Evolutionary conservation across 176 grass and related monocot species (phyloP).

Genomic region (Oryza nivara): DNA sequence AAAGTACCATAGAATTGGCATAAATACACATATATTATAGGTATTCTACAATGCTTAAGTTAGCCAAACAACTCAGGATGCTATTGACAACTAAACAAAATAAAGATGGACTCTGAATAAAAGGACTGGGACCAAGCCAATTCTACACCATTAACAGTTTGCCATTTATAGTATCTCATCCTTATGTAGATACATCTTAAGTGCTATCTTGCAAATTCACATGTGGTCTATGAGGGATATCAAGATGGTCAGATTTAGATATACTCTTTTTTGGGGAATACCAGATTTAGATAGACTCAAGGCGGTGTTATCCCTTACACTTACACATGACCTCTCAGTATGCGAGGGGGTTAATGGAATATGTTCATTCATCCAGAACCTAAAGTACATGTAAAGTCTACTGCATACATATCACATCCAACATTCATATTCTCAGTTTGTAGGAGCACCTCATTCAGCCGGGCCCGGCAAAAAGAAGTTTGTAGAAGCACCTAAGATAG

Average conservation of each 20-base stretch:
- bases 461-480: neutral
- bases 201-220: neutral
- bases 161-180: neutral
- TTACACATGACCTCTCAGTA: neutral
- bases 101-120: neutral
- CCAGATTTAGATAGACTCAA: neutral
- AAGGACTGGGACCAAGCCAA: neutral
- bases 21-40: neutral
- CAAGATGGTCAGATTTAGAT: neutral
- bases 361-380: neutral
- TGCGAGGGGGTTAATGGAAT: neutral
- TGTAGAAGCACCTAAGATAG: neutral
- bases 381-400: neutral
- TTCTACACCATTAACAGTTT: neutral
- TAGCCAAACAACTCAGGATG: neutral
- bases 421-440: neutral
- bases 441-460: neutral
- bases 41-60: neutral
- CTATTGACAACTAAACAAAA: conserved; percentile 12
- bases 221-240: neutral
- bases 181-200: neutral
- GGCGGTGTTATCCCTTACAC: neutral
- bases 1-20: neutral
- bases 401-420: neutral
- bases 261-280: neutral